These are phyloP conservation scores for Phytophthora litchii DNA, from an alignment of 352 stramenopile genomes.

Conservation along the genomic window DNA sequence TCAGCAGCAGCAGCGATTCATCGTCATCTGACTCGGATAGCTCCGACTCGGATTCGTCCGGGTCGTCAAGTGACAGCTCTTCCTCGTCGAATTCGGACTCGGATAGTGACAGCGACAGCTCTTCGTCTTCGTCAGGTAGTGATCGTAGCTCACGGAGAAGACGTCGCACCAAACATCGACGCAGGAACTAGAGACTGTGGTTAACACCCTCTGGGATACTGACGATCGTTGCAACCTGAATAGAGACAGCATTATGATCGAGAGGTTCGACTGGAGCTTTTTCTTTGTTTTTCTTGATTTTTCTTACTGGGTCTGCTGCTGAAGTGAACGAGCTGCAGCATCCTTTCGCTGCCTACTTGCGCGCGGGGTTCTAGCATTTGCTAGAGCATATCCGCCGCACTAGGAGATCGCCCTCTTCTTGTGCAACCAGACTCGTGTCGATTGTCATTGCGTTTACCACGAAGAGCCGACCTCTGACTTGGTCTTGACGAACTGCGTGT, in stretches of 20 bases:
- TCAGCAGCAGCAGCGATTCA: constrained; percentile 40
- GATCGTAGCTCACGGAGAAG: constrained; percentile 30
- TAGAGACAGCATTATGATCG: constrained; percentile 11
- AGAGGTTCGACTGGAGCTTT: constrained; percentile 1
- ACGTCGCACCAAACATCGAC: constrained; percentile 44
- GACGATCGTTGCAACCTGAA: constrained; percentile 1
- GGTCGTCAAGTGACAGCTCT: constrained; percentile 21
- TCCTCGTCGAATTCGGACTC: constrained; percentile 29
- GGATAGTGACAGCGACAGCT: constrained; percentile 36
- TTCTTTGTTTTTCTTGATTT: constrained; percentile 23
- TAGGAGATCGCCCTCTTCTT: not conserved
- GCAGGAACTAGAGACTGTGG: constrained; percentile 40
- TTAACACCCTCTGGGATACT: too few species aligned
- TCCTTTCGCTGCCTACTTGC: constrained; percentile 4
- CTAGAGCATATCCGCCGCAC: not conserved
- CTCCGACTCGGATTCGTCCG: constrained; percentile 35
- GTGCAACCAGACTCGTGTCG: constrained; percentile 6
- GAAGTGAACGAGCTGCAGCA: constrained; percentile 5
- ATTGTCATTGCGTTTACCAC: constrained; percentile 61
- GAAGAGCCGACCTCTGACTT: constrained; percentile 91
- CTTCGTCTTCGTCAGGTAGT: constrained; percentile 34
- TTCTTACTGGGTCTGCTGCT: constrained; percentile 20
- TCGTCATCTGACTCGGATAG: constrained; percentile 33
- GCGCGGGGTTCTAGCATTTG: not conserved
- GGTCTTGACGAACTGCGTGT: constrained; percentile 83